Percentiles rank a stretch among this genome's conserved stretches.
These are phyloP conservation scores for Anastatica hierochuntica DNA, from an alignment of 345 rosid genomes.

Conservation along the genomic window DNA sequence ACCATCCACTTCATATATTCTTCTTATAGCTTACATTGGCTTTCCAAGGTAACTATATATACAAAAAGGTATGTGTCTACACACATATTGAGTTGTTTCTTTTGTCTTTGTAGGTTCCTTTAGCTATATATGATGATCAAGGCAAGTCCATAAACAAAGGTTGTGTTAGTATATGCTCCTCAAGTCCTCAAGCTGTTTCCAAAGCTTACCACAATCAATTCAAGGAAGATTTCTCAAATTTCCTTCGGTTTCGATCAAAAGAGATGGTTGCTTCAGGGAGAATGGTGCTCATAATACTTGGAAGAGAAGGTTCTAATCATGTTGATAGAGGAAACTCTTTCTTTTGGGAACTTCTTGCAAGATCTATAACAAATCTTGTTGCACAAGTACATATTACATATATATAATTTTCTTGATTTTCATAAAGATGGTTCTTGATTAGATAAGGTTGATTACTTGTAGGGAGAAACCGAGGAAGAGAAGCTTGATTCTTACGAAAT, in stretches of 20 bases:
- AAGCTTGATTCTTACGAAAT: constrained; percentile 62
- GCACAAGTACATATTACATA: constrained; percentile 36
- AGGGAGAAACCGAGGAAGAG: constrained; percentile 63
- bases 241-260: constrained; percentile 50
- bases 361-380: constrained; percentile 43
- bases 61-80: no score
- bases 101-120: constrained; percentile 65
- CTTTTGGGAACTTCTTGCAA: constrained; percentile 65
- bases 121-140: constrained; percentile 44
- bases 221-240: constrained; percentile 57
- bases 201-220: constrained; percentile 60
- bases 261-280: constrained; percentile 49
- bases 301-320: constrained; percentile 52
- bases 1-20: constrained; percentile 64
- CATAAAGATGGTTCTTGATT: constrained; percentile 4
- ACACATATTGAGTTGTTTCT: neutral
- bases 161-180: constrained; percentile 44
- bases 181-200: constrained; percentile 51
- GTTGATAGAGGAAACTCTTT: constrained; percentile 83
- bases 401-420: neutral
- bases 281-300: constrained; percentile 63
- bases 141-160: constrained; percentile 72
- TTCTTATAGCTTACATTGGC: constrained; percentile 83
- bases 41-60: no score
- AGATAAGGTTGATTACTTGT: neutral